Evolutionary conservation across 2,329 filamentous ascomycete genomes (phyloP).

Genomic region (Ophiostoma sp.): DNA sequence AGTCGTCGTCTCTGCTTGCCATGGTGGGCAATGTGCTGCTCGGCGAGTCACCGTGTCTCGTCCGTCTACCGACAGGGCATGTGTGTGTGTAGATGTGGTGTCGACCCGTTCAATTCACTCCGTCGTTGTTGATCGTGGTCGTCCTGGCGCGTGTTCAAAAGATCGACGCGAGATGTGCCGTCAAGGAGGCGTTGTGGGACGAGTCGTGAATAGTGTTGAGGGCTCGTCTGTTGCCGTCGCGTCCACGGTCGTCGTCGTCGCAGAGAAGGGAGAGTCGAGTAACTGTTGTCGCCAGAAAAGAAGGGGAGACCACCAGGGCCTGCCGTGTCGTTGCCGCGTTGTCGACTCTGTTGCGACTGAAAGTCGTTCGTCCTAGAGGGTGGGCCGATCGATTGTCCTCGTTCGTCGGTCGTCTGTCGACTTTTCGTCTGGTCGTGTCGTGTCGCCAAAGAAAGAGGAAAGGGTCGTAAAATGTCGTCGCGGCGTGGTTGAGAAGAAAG

Average conservation of each 20-base stretch:
- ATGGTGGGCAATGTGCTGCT: constrained; percentile 14
- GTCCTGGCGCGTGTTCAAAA: not conserved
- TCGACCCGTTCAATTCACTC: not conserved
- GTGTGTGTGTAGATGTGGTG: not conserved
- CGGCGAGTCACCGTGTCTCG: not conserved
- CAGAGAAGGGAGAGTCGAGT: not conserved
- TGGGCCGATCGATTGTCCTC: not conserved
- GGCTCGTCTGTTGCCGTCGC: not conserved
- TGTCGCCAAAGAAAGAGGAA: not conserved
- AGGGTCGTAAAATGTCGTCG: not conserved
- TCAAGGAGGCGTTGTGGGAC: not conserved
- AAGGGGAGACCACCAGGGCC: not conserved
- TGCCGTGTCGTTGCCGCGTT: not conserved
- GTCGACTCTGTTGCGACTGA: not conserved
- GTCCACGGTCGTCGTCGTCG: not conserved
- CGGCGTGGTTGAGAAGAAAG: not conserved
- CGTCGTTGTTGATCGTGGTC: not conserved
- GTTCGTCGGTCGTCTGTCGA: not conserved
- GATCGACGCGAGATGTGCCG: not conserved
- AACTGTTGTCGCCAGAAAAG: not conserved
- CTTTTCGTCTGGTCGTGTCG: not conserved
- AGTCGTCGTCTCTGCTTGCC: constrained; percentile 27
- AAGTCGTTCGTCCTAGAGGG: not conserved
- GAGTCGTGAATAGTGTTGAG: not conserved
- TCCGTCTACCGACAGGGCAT: not conserved